phyloP scores from a whole-genome alignment of 2,329 filamentous ascomycete species.

The Arthroderma sp. region DNA sequence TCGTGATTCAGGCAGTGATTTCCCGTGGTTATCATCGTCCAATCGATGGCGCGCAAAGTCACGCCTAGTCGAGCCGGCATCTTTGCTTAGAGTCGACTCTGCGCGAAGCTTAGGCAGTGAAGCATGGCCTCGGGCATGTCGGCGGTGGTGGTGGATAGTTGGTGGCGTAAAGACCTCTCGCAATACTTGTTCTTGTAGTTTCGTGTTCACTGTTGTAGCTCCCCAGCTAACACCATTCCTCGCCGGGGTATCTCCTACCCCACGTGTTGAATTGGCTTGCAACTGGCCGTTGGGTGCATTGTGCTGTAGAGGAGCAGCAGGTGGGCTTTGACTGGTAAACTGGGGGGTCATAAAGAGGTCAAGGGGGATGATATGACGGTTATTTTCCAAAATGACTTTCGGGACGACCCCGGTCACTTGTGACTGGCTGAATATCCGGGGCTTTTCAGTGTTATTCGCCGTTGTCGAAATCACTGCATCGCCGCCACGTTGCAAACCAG shows the following conservation, averaged over 20 bases:
- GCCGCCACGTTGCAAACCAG: neutral
- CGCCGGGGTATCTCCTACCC: no score
- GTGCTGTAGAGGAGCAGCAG: neutral
- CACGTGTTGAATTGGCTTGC: no score
- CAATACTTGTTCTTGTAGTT: conserved; percentile 78
- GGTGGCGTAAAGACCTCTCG: conserved; percentile 83
- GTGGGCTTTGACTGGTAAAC: neutral
- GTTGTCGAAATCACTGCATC: neutral
- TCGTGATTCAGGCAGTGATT: conserved; percentile 4
- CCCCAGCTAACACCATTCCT: conserved; percentile 51
- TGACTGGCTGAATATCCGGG: conserved; percentile 58
- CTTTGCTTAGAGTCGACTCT: conserved; percentile 11
- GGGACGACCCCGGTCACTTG: conserved; percentile 62
- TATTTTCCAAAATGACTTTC: conserved; percentile 87
- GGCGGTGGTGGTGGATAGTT: conserved; percentile 66
- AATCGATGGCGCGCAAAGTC: no score
- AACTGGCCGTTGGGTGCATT: no score
- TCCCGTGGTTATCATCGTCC: neutral
- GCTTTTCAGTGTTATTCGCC: conserved; percentile 10
- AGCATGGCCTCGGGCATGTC: conserved; percentile 50
- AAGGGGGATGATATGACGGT: conserved; percentile 80
- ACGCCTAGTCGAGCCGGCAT: neutral
- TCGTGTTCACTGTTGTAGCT: conserved; percentile 79
- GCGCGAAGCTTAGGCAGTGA: conserved; percentile 42
- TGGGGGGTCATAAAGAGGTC: conserved; percentile 58